phyloP scores from a whole-genome alignment of 441 rosid genomes.

The Arabidopsis hybrid region DNA sequence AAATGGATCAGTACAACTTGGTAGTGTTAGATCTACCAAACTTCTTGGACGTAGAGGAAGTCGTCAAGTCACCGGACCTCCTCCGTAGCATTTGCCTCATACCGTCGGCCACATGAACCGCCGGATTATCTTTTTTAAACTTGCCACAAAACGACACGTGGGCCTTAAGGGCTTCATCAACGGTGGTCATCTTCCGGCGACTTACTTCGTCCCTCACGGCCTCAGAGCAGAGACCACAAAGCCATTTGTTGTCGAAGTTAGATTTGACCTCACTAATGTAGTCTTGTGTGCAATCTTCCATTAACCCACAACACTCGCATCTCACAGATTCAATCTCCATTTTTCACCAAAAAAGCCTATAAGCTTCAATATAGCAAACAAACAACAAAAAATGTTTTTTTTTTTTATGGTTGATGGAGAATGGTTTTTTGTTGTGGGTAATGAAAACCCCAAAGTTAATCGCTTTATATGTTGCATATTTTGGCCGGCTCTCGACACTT shows the following conservation, averaged over 20 bases:
- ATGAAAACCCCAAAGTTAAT: slow-evolving; percentile 22
- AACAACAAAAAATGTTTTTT: slow-evolving; percentile 9
- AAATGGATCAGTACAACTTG: slow-evolving; percentile 42
- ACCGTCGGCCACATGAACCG: slow-evolving; percentile 90
- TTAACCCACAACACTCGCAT: slow-evolving; percentile 93
- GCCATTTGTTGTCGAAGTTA: slow-evolving; percentile 92
- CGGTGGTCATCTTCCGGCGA: slow-evolving; percentile 48
- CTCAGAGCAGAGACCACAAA: slow-evolving; percentile 95
- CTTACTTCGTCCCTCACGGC: slow-evolving; percentile 83
- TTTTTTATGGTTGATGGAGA: slow-evolving; percentile 19
- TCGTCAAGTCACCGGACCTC: slow-evolving; percentile 73
- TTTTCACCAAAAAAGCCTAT: not conserved
- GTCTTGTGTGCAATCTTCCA: slow-evolving; percentile 93
- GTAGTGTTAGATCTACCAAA: slow-evolving; percentile 74
- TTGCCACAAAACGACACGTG: slow-evolving; percentile 97
- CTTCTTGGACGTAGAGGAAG: slow-evolving; percentile 75
- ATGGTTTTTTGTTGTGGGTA: slow-evolving; percentile 34
- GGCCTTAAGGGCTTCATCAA: slow-evolving; percentile 90
- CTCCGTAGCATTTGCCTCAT: slow-evolving; percentile 96
- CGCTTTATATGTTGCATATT: slow-evolving; percentile 40
- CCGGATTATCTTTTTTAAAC: slow-evolving; percentile 85
- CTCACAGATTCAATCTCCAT: slow-evolving; percentile 88
- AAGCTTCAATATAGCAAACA: slow-evolving; percentile 3
- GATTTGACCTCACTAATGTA: slow-evolving; percentile 79
- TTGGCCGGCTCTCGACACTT: slow-evolving; percentile 31